Evolutionary conservation across 371 early-diverging fungal genomes (phyloP), one percentile per base, ranked within the genome.

Genomic region (Fennellomyces sp.): DNA sequence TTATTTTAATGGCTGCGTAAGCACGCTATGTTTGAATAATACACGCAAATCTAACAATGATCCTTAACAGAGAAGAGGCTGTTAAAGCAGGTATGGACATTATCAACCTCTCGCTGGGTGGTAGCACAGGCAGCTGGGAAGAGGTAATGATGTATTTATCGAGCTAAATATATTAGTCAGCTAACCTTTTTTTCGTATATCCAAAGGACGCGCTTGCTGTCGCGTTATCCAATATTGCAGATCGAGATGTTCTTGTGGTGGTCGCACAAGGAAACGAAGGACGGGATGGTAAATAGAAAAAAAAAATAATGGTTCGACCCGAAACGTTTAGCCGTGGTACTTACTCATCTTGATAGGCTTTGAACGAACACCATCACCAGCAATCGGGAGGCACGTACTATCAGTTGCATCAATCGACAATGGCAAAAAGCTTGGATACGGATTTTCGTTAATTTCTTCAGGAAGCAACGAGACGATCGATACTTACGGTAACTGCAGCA

Each of bases 121-220:
- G 67, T 17, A 81, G 79, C 4, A 76, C 73, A 10, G 72, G 80
- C 52, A 76, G 72, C 25, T 88, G 83, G 82, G 58, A 65, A 33
- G 78, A 83, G 50, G 76, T 79, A 56, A 50, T 17, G 5, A 19
- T 13, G 17, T 30, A 25, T 36, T 28, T 28, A 27, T 29, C 17
- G 17, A 45, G 6, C 19, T 45, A 23, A 15, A 23, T 17, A 45
- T 10, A 45, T 45, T 8, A 21, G 41, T 29, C 3, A 50, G 25
- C 10, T 23, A 42, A 21, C 5, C 23, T 48, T 21, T n/a, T n/a
- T n/a, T n/a, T n/a, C n/a, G n/a, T n/a, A n/a, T n/a, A n/a, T n/a
- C 1, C 10, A 52, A 21, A 60, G 66, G 66, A 65, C 30, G 55
- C 66, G 2, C 53, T 65, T 2, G 57, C 61, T 3, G 66, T 65